Base-by-base conservation (phyloP, 345 rosid species). In the Clausena lansium region DNA sequence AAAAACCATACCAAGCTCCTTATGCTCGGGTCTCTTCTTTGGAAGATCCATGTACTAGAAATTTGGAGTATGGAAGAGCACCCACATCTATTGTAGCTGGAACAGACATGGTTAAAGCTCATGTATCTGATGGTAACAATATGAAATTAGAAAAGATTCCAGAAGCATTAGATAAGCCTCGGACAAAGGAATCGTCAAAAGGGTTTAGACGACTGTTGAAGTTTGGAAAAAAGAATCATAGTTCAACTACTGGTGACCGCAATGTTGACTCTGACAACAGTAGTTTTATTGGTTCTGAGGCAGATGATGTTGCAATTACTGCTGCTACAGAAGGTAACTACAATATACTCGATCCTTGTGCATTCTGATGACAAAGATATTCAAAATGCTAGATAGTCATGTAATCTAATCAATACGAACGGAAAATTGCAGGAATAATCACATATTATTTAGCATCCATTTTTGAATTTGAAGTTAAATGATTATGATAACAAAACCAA, bases 21-120 rank as follows among this genome's bases (percentile, higher is more conserved):
- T 84, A 81, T 85, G 98, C 95, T 79, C 88, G 93, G 19, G 83
- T 86, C 79, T 94, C 97, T 82, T 96, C 95, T 77, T 65, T 91
- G 69, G 95, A 94, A 85, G 87, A 91, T 80, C 89, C 94, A 65
- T 79, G 86, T 70, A 89, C 90, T 58, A 74, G 67, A 73, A 84
- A 87, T 72, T 84, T 88, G 2, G 92, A 88, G 63, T 84, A 81
- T 79, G 89, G 90, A 58, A 86, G 83, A 89, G 93, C 88, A 66
- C 87, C 91, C 57, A 41, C 81, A 67, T 86, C 80, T 67, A 77
- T 77, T 67, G 81, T 73, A 41, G 70, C 63, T 9, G 83, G 77
- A 32, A 68, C 81, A 27, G 87, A 86, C 79, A 81, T 83, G 73
- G 77, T 83, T 55, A 89, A 79, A 86, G 89, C 82, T 75, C 86